Evolutionary conservation across 257 asterid genomes (phyloP).

Genomic region (Sherardia arvensis): DNA sequence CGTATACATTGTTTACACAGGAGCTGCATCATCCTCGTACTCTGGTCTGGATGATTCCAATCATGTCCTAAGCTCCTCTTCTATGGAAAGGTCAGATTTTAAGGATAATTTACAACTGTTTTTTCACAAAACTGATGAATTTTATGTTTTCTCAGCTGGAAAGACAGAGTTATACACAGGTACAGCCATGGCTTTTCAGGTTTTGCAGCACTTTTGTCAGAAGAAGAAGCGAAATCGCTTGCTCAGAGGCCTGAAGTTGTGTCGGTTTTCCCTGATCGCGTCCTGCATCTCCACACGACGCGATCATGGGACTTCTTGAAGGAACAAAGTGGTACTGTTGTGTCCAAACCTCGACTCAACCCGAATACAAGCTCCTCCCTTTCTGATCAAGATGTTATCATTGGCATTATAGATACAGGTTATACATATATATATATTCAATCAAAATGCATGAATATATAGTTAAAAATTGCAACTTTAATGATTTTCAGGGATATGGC

Average conservation of each 20-base stretch:
- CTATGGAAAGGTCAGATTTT: conserved; percentile 37
- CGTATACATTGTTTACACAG: conserved; percentile 80
- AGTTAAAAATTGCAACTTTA: too few relatives aligned
- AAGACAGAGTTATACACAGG: background rate
- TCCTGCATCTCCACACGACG: background rate
- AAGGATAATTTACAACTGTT: background rate
- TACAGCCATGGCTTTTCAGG: background rate
- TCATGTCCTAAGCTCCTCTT: conserved; percentile 37
- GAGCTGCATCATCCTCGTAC: conserved; percentile 27
- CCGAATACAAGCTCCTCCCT: background rate
- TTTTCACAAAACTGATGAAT: background rate
- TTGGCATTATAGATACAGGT: conserved; percentile 1
- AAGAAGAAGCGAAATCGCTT: background rate
- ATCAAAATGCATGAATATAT: too few relatives aligned
- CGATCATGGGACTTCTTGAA: background rate
- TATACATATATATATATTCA: too few relatives aligned
- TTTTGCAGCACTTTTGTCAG: background rate
- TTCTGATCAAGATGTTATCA: background rate
- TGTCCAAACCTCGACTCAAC: background rate
- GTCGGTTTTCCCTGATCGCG: background rate
- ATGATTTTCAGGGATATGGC: conserved; percentile 73
- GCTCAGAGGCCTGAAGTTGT: background rate
- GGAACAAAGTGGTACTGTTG: background rate
- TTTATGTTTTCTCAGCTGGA: background rate
- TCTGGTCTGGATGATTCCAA: conserved; percentile 21